Base-by-base conservation (phyloP, 208 protist genomes). In the Trypanosoma melophagium region DNA sequence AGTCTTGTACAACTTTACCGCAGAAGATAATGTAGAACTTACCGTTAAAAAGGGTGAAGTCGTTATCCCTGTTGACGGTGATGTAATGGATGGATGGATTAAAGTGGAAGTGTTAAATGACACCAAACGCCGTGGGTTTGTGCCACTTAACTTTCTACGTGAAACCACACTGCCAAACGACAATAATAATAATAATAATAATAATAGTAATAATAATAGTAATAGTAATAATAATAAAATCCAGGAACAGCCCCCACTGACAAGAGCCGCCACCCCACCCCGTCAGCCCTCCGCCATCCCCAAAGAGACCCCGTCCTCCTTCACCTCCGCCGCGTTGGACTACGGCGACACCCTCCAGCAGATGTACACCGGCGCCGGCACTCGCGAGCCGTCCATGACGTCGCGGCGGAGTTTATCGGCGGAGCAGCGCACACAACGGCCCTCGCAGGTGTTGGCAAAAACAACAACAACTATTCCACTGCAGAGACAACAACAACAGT, bases 21-120 rank as follows among this genome's bases (percentile, higher is more conserved):
- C 83, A 12, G 78, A 90, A 67, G 90, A 93, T 52, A 73, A 62
- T 10, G 85, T 91, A 19, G 90, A 96, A 68, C 75, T 96, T 25
- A 81, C 80, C 16, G 87, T 93, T 4, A 49, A 71, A 9, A 90
- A 87, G 60, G 87, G 82, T 51, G 87, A 96, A 67, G 21, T 73
- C 25, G 69, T 96, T 1, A 49, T 67, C 31, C 58, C 84, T 0
- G 67, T 77, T 2, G 84, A 93, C 19, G 61, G 52, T 52, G 59
- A 80, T 0, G 72, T 73, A 1, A 83, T 87, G 41, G 87, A 96
- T 65, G 90, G 90, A 10, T 96, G 90, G 87, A 76, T 93, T 14
- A 89, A 89, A 76, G 85, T 93, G 10, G 76, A 85, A 50, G 75
- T 83, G 3, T 28, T 69, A 42, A 42, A 56, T 21, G 54, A 65